phyloP scores from a whole-genome alignment of 305 asterid genomes.

The Fraxinus baroniana region DNA sequence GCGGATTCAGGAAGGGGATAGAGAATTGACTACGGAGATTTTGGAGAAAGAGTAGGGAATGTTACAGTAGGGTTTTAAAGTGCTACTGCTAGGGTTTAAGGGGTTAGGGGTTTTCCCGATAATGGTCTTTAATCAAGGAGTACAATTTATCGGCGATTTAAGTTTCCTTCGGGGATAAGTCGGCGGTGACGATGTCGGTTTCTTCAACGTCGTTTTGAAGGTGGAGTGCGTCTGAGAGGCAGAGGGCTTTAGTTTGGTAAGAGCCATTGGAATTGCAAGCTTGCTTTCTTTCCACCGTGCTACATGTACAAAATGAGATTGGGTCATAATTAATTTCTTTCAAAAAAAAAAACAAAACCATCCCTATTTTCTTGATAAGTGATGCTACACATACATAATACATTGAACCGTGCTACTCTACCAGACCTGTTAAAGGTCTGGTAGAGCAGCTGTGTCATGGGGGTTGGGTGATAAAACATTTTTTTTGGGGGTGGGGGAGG shows the following conservation, averaged over 20 bases:
- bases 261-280: constrained; percentile 41
- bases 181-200: neutral
- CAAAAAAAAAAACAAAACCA: too few species aligned
- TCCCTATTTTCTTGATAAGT: too few species aligned
- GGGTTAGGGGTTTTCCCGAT: constrained; percentile 60
- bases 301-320: too few species aligned
- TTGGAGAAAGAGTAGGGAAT: constrained; percentile 61
- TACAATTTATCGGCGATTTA: constrained; percentile 48
- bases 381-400: too few species aligned
- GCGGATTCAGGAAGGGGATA: constrained; percentile 37
- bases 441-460: too few species aligned
- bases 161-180: constrained; percentile 42
- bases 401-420: too few species aligned
- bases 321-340: too few species aligned
- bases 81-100: constrained; percentile 20
- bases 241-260: constrained; percentile 24
- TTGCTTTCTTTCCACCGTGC: neutral
- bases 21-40: constrained; percentile 32
- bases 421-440: too few species aligned
- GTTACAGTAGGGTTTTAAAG: constrained; percentile 48
- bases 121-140: constrained; percentile 61
- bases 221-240: constrained; percentile 23
- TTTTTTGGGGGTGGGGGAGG: too few species aligned
- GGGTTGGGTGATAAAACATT: too few species aligned
- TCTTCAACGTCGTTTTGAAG: neutral